Conservation (phyloP, 805 yeast genomes). For the Myxozyma lipomycoides region DNA sequence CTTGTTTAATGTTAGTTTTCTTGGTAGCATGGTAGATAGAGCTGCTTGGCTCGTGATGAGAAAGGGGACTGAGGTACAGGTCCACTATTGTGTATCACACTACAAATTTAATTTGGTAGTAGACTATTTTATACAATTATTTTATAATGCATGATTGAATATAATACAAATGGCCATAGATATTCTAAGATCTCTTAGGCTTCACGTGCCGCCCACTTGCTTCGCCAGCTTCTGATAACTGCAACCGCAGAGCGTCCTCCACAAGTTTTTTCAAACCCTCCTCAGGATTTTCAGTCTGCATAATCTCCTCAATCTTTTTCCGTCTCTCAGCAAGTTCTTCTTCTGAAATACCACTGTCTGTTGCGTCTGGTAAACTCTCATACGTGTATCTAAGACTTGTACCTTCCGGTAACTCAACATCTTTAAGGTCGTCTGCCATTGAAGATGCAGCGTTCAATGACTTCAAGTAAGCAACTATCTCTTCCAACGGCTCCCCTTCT, state of each 20-base stretch:
- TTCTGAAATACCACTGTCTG: conserved; percentile 14
- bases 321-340: conserved; percentile 38
- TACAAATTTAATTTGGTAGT: no score
- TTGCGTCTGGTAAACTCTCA: conserved; percentile 31
- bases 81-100: no score
- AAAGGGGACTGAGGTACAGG: no score
- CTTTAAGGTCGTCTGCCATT: conserved; percentile 12
- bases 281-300: conserved; percentile 78
- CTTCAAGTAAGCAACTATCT: conserved; percentile 61
- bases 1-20: background rate
- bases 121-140: no score
- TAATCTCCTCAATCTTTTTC: conserved; percentile 60
- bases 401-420: conserved; percentile 4
- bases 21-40: background rate
- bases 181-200: no score
- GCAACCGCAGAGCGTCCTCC: conserved; percentile 51
- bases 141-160: no score
- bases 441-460: conserved; percentile 40
- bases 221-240: conserved; percentile 11
- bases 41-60: no score
- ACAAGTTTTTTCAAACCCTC: conserved; percentile 67
- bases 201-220: no score
- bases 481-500: conserved; percentile 75
- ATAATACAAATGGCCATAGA: no score
- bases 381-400: conserved; percentile 26